These are phyloP conservation scores for Aspergillus glaucus DNA, from an alignment of 2,329 filamentous ascomycete species.

Conservation along the genomic window DNA sequence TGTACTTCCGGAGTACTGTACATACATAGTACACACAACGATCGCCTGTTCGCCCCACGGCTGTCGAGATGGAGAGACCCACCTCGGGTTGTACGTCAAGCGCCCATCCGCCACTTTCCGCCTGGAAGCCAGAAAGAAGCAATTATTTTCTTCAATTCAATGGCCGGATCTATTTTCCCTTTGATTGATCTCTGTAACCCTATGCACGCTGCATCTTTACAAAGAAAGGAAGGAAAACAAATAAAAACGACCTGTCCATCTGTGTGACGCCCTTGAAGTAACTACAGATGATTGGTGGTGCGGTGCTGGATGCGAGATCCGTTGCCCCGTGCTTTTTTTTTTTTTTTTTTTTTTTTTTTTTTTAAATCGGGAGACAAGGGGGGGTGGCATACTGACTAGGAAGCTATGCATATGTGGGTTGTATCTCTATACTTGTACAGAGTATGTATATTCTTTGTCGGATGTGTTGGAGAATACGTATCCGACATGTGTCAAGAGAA, in stretches of 20 bases:
- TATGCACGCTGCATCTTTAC: neutral
- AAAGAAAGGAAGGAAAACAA: neutral
- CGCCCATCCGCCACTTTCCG: neutral
- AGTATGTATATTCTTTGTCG: too few relatives aligned
- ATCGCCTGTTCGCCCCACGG: neutral
- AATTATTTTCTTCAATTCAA: too few relatives aligned
- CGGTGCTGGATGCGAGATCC: constrained; percentile 14
- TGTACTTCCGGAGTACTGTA: too few relatives aligned
- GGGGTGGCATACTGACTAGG: neutral
- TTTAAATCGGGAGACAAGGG: neutral
- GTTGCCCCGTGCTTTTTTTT: constrained; percentile 13
- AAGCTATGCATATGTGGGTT: neutral
- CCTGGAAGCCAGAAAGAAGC: neutral
- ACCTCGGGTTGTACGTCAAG: neutral
- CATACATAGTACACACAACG: neutral
- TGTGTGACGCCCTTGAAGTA: too few relatives aligned
- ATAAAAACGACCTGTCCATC: too few relatives aligned
- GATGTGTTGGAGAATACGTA: too few relatives aligned
- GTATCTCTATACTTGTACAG: neutral
- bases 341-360: too few relatives aligned
- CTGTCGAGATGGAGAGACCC: neutral
- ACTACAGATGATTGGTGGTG: too few relatives aligned
- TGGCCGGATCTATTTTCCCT: constrained; percentile 2
- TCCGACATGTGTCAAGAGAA: too few relatives aligned
- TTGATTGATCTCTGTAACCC: neutral